Conservation (phyloP, 306 rosid genomes). For the Malus asiatica region DNA sequence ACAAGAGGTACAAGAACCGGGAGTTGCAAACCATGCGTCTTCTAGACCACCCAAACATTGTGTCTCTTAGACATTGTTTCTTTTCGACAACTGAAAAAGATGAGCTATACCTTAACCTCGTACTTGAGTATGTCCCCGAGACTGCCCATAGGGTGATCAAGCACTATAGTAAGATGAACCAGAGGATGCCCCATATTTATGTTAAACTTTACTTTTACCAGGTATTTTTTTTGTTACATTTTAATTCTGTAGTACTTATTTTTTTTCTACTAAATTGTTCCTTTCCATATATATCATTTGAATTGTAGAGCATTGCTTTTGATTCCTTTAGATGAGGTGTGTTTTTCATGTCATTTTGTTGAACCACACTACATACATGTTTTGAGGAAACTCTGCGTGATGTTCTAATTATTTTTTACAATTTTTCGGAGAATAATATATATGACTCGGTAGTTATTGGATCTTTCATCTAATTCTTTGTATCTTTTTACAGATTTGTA, state of each 20-base stretch:
- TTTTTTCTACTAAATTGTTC: background rate
- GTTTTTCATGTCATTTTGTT: background rate
- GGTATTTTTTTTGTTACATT: conserved; percentile 29
- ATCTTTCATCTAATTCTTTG: background rate
- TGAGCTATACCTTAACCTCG: conserved; percentile 82
- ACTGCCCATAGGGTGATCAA: conserved; percentile 74
- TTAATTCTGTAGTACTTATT: background rate
- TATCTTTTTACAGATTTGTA: conserved; percentile 45
- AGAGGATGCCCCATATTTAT: conserved; percentile 77
- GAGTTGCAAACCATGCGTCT: conserved; percentile 95
- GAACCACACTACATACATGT: background rate
- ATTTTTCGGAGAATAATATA: background rate
- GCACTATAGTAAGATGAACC: conserved; percentile 78
- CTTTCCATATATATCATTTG: too few relatives aligned
- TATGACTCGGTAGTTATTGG: background rate
- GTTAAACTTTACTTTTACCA: conserved; percentile 85
- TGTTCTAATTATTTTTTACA: background rate
- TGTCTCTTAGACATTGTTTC: conserved; percentile 84
- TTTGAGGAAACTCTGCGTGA: background rate
- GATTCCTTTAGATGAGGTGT: background rate
- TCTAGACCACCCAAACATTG: conserved; percentile 79
- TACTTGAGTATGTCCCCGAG: conserved; percentile 90
- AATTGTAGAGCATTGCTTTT: background rate
- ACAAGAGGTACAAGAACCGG: conserved; percentile 87
- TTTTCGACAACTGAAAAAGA: conserved; percentile 84